Conservation (phyloP, 179 eudicot genomes). For the Amaranthus tricolor region DNA sequence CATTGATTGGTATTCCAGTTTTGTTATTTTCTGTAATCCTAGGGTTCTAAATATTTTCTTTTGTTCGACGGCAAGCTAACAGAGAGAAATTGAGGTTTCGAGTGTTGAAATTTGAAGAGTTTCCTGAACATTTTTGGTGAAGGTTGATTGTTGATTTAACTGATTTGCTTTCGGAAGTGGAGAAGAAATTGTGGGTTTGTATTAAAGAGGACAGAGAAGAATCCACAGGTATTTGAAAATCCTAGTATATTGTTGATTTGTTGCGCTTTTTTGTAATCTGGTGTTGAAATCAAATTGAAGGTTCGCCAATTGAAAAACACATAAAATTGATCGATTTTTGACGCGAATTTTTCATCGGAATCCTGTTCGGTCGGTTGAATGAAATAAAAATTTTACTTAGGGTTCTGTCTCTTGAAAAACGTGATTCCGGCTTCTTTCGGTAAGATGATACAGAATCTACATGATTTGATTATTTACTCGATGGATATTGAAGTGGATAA, state of each 20-base stretch:
- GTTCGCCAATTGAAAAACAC: constrained; percentile 1
- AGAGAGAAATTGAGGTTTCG: not conserved
- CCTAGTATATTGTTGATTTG: constrained; percentile 27
- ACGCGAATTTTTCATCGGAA: constrained; percentile 11
- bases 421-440: not conserved
- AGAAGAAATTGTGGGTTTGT: constrained; percentile 1
- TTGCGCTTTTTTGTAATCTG: constrained; percentile 23
- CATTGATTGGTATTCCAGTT: not conserved
- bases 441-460: constrained; percentile 5
- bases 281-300: constrained; percentile 1
- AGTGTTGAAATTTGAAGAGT: constrained; percentile 12
- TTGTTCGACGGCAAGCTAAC: not conserved
- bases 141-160: not conserved
- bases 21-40: not conserved
- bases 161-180: constrained; percentile 4
- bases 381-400: not conserved
- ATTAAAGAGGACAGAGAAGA: not conserved
- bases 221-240: constrained; percentile 37
- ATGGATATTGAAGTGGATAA: not conserved
- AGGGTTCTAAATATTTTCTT: not conserved
- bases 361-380: not conserved
- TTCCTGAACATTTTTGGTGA: not conserved
- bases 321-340: constrained; percentile 27
- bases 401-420: not conserved
- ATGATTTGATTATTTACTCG: constrained; percentile 7